Conservation (phyloP, 768 basidiomycete species). For the Macrocybe gigantea region DNA sequence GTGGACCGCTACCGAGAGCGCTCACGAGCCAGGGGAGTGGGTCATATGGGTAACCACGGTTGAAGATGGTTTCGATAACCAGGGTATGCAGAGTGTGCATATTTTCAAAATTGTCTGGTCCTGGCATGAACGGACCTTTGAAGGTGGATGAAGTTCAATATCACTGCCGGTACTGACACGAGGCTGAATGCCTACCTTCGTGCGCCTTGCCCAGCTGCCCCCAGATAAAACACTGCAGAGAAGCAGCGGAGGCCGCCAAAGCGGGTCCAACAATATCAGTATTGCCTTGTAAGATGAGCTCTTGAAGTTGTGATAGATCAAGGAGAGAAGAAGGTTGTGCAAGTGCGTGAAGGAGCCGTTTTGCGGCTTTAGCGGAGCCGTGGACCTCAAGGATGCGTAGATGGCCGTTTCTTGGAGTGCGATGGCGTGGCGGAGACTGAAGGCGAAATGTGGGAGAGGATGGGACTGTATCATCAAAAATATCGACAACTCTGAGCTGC, state of each 20-base stretch:
- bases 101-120: background rate
- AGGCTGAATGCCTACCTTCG: background rate
- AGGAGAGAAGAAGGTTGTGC: constrained; percentile 1
- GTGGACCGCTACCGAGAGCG: background rate
- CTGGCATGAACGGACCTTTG: background rate
- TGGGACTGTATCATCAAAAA: background rate
- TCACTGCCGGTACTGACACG: background rate
- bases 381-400: background rate
- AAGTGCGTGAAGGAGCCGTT: constrained; percentile 1
- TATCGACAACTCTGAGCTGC: background rate
- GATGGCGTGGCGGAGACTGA: background rate
- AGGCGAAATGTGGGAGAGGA: background rate
- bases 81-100: background rate
- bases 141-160: background rate
- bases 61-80: constrained; percentile 2
- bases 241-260: background rate
- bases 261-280: background rate
- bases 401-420: background rate
- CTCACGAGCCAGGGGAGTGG: constrained; percentile 3
- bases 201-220: background rate
- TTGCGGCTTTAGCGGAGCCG: background rate
- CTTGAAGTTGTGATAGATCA: background rate
- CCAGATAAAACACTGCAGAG: constrained; percentile 2
- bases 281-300: constrained; percentile 1
- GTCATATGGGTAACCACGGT: constrained; percentile 4